Conservation (phyloP, 768 basidiomycete species). For the Rhodotorula toruloides region DNA sequence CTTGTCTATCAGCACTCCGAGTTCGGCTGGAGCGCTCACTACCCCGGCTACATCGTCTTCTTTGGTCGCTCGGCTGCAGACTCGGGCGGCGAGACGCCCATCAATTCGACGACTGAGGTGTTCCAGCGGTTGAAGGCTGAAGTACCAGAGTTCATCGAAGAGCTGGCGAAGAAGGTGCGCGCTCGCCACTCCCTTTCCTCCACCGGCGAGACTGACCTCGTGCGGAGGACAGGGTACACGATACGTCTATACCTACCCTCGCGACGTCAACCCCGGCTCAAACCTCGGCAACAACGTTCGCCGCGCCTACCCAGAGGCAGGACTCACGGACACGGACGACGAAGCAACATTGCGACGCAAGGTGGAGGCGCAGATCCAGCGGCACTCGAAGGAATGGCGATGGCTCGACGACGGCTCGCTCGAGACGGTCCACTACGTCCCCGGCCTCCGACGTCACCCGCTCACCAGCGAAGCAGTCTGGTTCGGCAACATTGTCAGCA, state of each 20-base stretch:
- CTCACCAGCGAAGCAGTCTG: background rate
- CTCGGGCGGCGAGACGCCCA: conserved; percentile 19
- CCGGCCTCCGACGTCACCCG: background rate
- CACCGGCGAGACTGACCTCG: too few relatives aligned
- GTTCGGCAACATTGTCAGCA: conserved; percentile 16
- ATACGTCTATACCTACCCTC: conserved; percentile 6
- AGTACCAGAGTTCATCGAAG: conserved; percentile 12
- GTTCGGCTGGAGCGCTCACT: conserved; percentile 15
- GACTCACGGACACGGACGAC: conserved; percentile 4
- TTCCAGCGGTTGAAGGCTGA: conserved; percentile 7
- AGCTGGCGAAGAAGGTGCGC: conserved; percentile 15
- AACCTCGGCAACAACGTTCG: conserved; percentile 19
- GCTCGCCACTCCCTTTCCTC: background rate
- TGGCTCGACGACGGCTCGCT: conserved; percentile 23
- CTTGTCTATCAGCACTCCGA: background rate
- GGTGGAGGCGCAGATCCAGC: conserved; percentile 8
- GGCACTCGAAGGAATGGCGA: conserved; percentile 12
- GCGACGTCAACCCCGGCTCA: conserved; percentile 1
- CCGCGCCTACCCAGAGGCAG: conserved; percentile 3
- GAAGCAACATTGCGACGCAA: conserved; percentile 1
- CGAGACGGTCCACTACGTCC: background rate
- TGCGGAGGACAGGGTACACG: background rate
- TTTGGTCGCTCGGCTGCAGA: background rate
- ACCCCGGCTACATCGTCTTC: conserved; percentile 18
- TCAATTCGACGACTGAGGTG: conserved; percentile 5